These are phyloP conservation scores for Carallia brachiata DNA, from an alignment of 345 rosid species.

Conservation along the genomic window DNA sequence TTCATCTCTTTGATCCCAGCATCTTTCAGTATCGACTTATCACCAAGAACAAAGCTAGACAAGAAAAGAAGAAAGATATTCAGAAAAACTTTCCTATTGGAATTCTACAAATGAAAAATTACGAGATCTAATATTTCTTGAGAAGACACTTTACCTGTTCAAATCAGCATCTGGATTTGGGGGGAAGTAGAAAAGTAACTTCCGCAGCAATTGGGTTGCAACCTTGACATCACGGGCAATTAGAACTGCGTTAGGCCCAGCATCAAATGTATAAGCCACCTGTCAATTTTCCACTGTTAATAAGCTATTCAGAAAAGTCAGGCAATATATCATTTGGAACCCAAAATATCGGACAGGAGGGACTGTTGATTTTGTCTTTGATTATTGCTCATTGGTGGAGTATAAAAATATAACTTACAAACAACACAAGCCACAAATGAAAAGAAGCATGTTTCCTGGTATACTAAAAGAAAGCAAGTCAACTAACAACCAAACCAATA, in stretches of 20 bases:
- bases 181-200: constrained; percentile 82
- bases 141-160: constrained; percentile 48
- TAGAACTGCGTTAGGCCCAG: constrained; percentile 92
- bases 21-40: constrained; percentile 73
- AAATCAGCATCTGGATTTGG: constrained; percentile 68
- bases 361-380: not conserved
- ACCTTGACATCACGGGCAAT: constrained; percentile 61
- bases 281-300: constrained; percentile 34
- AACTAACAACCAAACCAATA: no score
- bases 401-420: no score
- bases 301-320: constrained; percentile 1
- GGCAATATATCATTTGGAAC: constrained; percentile 1
- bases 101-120: not conserved
- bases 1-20: constrained; percentile 60
- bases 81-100: not conserved
- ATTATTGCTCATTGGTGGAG: no score
- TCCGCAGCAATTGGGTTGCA: constrained; percentile 68
- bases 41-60: constrained; percentile 76
- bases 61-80: not conserved
- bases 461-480: not conserved
- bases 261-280: constrained; percentile 96
- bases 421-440: not conserved
- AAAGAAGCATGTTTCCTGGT: not conserved
- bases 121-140: not conserved
- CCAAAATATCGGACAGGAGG: not conserved